These are phyloP conservation scores for Monilinia fructigena DNA, from an alignment of 2,329 filamentous ascomycete genomes.

Conservation along the genomic window DNA sequence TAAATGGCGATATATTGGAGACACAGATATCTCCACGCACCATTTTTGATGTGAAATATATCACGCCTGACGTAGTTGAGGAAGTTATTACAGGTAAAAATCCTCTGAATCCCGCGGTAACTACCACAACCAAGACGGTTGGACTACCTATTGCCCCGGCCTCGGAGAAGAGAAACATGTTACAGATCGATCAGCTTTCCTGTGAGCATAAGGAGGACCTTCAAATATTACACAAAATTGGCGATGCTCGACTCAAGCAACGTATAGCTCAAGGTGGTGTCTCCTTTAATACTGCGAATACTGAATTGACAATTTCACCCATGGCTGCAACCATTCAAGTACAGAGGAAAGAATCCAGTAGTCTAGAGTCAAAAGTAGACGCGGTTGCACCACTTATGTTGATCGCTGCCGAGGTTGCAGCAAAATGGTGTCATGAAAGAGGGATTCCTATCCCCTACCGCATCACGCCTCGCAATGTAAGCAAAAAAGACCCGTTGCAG, in stretches of 20 bases:
- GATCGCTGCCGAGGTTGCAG: slow-evolving; percentile 60
- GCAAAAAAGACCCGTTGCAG: slow-evolving; percentile 32
- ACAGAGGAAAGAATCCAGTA: slow-evolving; percentile 9
- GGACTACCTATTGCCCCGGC: slow-evolving; percentile 10
- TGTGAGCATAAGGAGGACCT: slow-evolving; percentile 48
- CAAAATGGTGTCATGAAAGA: slow-evolving; percentile 58
- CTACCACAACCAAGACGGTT: slow-evolving; percentile 24
- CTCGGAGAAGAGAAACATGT: slow-evolving; percentile 47
- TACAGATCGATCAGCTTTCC: slow-evolving; percentile 44
- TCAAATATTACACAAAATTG: slow-evolving; percentile 49
- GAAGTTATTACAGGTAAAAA: slow-evolving; percentile 32
- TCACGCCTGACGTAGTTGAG: slow-evolving; percentile 54
- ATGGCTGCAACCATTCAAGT: slow-evolving; percentile 8
- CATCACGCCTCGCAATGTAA: slow-evolving; percentile 34
- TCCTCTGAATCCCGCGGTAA: slow-evolving; percentile 18
- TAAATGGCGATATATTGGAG: slow-evolving; percentile 53
- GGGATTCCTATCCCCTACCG: slow-evolving; percentile 60
- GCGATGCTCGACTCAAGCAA: slow-evolving; percentile 40
- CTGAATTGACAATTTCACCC: slow-evolving; percentile 2
- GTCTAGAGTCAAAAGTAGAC: slow-evolving; percentile 2
- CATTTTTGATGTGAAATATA: slow-evolving; percentile 55
- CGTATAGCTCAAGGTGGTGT: slow-evolving; percentile 21
- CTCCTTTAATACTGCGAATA: slow-evolving; percentile 1
- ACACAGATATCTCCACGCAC: slow-evolving; percentile 54
- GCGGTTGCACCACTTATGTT: slow-evolving; percentile 50